Evolutionary conservation across 2,329 filamentous ascomycete genomes (phyloP).

Genomic region (Boeremia lycopersici): DNA sequence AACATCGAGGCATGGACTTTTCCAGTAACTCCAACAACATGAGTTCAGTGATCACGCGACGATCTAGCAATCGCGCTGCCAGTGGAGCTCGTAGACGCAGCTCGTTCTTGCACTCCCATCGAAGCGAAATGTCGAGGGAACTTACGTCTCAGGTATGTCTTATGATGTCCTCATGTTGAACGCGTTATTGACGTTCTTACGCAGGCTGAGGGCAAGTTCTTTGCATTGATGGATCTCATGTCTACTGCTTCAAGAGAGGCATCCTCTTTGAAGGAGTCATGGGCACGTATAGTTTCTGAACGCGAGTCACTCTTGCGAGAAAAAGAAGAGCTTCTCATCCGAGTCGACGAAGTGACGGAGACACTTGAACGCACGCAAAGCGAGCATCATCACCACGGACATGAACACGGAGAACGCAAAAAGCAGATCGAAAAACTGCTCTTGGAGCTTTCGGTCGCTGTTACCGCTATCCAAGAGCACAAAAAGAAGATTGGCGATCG

Average conservation of each 20-base stretch:
- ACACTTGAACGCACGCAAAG: conserved; percentile 31
- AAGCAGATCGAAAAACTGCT: conserved; percentile 29
- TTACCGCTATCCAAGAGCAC: conserved; percentile 27
- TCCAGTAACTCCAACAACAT: conserved; percentile 11
- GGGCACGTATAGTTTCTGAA: conserved; percentile 33
- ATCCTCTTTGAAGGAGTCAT: conserved; percentile 32
- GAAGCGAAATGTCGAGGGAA: conserved; percentile 32
- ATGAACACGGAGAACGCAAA: conserved; percentile 30
- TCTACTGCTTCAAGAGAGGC: conserved; percentile 32
- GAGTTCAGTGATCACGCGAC: conserved; percentile 20
- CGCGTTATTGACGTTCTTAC: not conserved
- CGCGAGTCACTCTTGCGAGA: conserved; percentile 31
- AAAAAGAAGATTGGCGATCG: conserved; percentile 32
- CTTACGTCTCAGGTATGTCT: conserved; percentile 22
- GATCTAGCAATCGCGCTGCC: conserved; percentile 22
- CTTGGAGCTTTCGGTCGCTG: conserved; percentile 28
- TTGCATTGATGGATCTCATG: conserved; percentile 38
- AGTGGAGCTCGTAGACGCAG: conserved; percentile 27
- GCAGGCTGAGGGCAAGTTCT: conserved; percentile 34
- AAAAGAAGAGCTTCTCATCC: conserved; percentile 25
- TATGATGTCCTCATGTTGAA: fast-evolving
- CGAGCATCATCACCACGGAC: conserved; percentile 29
- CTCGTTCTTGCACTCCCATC: conserved; percentile 32
- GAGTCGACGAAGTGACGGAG: conserved; percentile 31
- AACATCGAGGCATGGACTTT: conserved; percentile 21